Evolutionary conservation across 2,329 filamentous ascomycete species (phyloP), one percentile per base, ranked within the genome.

Genomic region (Aspergillus ochraceus): DNA sequence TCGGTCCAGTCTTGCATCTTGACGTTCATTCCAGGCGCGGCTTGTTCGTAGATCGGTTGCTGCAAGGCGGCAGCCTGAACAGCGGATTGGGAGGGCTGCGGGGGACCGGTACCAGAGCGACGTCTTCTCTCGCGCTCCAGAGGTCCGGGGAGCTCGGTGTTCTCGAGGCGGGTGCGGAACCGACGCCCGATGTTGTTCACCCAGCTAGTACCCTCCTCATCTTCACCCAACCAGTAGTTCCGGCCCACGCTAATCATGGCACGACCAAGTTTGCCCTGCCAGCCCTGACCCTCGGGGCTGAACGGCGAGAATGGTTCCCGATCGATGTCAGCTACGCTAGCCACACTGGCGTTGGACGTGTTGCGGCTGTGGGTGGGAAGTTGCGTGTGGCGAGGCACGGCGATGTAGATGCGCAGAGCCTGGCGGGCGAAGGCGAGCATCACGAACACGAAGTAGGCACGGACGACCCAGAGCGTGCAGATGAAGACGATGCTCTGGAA

Each of bases 391-490:
- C 67, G 73, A 49, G 74, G 73, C 39, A 74, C 66, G 6, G 79
- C 79, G 17, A 80, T 74, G 64, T 85, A 83, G 72, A 83, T 87
- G 60, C 90, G 85, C 53, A 97, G 78, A 14, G 91, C 88, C 71
- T 88, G 86, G 63, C 91, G 86, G 3, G 93, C 91, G 74, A 90
- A 95, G 6, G 91, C 87, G 77, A 96, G 87, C 74, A 96, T 87
- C 56, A 97, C 84, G 42, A 97, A 80, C 66, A 90, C 86, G 68
- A 96, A 93, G 79, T 97, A 97, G 30, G 92, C 75, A 30, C 93
- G 85, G 46, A 96, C 81, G 12, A 89, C 80, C 77, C 90, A 96
- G 64, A 97, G 84, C 2, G 84, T 76, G 32, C 85, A 83, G 61
- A 97, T 90, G 56, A 96, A 82, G 11, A 88, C 80, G 74, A 97